Evolutionary conservation across 1,284 basidiomycete genomes (phyloP), one percentile per base, ranked within the genome.

Genomic region (Phellinidium pouzarii): DNA sequence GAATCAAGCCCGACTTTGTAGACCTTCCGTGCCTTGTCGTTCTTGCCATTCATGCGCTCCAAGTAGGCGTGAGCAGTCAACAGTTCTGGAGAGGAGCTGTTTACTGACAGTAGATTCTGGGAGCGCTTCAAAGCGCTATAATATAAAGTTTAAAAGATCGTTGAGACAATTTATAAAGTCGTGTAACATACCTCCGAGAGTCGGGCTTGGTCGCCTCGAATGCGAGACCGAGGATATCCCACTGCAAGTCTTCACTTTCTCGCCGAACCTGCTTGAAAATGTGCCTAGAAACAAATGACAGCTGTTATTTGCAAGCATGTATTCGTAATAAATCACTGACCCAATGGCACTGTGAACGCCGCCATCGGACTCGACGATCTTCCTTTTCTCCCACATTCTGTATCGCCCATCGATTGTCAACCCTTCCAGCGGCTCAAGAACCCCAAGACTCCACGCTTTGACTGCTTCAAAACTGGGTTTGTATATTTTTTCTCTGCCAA

Each of bases 21-120:
- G 2, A 96, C 79, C 60, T 91, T 91, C 12, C 93, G 76, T 4
- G 91, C 90, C 6, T 90, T 86, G 41, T 80, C 76, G 4, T 75
- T 54, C 52, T 83, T 84, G 12, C 82, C 84, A 7, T 88, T 80
- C 48, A 85, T 71, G 25, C 80, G 75, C 63, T 94, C 88, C 19
- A 96, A 72, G 25, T 82, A 80, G 6, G 90, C 91, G 68, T 95
- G 93, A 2, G 78, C 78, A 40, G 79, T 77, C 91, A 94, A 96
- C 42, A 85, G 81, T 0, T 70, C 65, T 23, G 91, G 64, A 12
- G 91, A 91, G 44, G 84, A 75, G 14, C 78, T 80, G 45, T 79
- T 71, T 1, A 62, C 64, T 0, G 86, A 78, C 12, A 96, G 76
- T 17, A 92, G 71, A 0, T 68, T 66, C 54, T 87, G 88, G 8